Evolutionary conservation across 345 rosid genomes (phyloP).

Genomic region (Excoecaria agallocha): DNA sequence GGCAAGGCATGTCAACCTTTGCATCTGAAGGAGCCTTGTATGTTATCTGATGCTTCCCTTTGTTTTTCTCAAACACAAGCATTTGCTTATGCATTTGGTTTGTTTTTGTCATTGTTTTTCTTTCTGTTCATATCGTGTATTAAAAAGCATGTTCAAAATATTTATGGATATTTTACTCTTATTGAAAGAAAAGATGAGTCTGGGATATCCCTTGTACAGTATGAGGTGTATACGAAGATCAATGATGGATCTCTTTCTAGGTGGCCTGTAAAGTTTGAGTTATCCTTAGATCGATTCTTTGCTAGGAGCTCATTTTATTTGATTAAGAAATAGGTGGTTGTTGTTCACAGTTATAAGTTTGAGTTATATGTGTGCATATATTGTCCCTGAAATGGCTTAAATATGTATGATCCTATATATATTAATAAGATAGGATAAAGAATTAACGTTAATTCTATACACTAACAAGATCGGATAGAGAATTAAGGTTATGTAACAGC

Average conservation of each 20-base stretch:
- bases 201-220: too few relatives aligned
- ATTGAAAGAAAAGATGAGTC: background rate
- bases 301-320: background rate
- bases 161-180: too few relatives aligned
- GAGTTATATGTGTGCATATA: background rate
- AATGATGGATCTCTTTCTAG: background rate
- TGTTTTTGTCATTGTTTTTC: background rate
- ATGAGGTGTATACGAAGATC: background rate
- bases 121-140: background rate
- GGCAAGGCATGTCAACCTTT: slow-evolving; percentile 61
- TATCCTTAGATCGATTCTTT: background rate
- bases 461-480: background rate
- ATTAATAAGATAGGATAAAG: background rate
- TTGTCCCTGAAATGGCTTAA: background rate
- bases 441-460: background rate
- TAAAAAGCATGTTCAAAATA: background rate
- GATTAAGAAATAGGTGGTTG: background rate
- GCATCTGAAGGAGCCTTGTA: slow-evolving; percentile 51
- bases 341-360: background rate
- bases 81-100: background rate
- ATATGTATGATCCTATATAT: background rate
- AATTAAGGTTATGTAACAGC: background rate
- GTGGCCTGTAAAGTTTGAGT: background rate
- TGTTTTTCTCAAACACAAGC: background rate
- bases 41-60: slow-evolving; percentile 16